Conservation (phyloP, 345 rosid genomes). For the Anacardium occidentale region DNA sequence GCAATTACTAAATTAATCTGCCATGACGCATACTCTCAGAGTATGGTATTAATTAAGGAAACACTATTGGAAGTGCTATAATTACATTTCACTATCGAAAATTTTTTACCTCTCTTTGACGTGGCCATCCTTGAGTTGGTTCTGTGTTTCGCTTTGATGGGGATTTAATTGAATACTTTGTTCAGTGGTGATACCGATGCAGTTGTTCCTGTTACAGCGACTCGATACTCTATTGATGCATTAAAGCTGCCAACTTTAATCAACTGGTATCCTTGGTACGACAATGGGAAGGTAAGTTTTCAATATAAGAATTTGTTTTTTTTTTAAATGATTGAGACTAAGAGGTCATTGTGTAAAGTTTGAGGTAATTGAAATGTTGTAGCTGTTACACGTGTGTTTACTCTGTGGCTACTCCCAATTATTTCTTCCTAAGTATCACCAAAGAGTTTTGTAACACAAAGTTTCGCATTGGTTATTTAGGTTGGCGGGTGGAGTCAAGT, state of each 20-base stretch:
- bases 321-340: neutral
- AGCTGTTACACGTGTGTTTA: neutral
- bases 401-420: neutral
- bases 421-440: too few relatives aligned
- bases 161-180: conserved; percentile 23
- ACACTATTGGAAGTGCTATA: neutral
- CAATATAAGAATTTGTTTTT: neutral
- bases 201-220: conserved; percentile 86
- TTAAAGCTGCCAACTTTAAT: conserved; percentile 59
- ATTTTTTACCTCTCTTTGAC: too few relatives aligned
- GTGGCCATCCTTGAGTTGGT: neutral
- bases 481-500: conserved; percentile 98
- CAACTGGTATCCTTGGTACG: conserved; percentile 93
- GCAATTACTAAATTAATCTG: neutral
- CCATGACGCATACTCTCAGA: neutral
- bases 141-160: conserved; percentile 3
- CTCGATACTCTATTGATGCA: conserved; percentile 82
- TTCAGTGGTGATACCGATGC: conserved; percentile 93
- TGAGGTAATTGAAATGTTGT: too few relatives aligned
- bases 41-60: neutral
- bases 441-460: neutral
- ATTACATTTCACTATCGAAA: neutral
- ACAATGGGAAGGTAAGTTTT: conserved; percentile 47
- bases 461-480: conserved; percentile 31
- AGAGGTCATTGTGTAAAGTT: neutral